A percentile compares a stretch with the other conserved stretches of the same genome.
Conservation (phyloP, 2,329 filamentous ascomycete species). For the Colletotrichum liriopes region DNA sequence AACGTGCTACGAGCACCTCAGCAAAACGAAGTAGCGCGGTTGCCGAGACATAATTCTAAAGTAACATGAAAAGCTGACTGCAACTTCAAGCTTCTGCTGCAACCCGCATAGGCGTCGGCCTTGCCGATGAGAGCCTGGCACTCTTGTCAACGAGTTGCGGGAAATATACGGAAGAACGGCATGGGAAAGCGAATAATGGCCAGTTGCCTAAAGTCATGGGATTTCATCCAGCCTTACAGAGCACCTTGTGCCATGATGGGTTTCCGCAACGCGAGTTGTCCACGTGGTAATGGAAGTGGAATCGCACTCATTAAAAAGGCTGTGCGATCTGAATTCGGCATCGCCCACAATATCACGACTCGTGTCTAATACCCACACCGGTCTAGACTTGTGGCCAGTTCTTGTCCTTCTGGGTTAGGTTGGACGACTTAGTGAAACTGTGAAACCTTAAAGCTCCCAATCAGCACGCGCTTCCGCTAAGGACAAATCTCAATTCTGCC, state of each 20-base stretch:
- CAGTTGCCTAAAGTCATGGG: not conserved
- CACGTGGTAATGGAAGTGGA: constrained; percentile 10
- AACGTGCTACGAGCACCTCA: not conserved
- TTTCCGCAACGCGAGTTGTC: not conserved
- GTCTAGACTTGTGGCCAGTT: constrained; percentile 25
- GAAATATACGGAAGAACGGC: not conserved
- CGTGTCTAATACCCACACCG: constrained; percentile 19
- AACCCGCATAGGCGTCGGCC: not conserved
- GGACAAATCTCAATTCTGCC: constrained; percentile 13
- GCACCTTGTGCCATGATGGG: not conserved
- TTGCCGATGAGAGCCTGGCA: constrained; percentile 22
- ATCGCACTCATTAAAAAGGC: not conserved
- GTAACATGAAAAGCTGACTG: not conserved
- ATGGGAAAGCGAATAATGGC: not conserved
- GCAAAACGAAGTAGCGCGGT: not conserved
- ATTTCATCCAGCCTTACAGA: constrained; percentile 10
- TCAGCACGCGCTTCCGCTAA: not conserved
- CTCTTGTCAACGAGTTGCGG: not conserved
- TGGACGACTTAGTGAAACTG: constrained; percentile 22
- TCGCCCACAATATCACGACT: constrained; percentile 16
- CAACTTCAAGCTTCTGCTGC: not conserved
- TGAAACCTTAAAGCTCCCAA: constrained; percentile 16
- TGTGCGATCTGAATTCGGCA: constrained; percentile 7
- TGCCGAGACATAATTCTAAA: not conserved
- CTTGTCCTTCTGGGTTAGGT: constrained; percentile 20